Base-by-base conservation (phyloP, 345 rosid species). In the Nasturtium officinale region DNA sequence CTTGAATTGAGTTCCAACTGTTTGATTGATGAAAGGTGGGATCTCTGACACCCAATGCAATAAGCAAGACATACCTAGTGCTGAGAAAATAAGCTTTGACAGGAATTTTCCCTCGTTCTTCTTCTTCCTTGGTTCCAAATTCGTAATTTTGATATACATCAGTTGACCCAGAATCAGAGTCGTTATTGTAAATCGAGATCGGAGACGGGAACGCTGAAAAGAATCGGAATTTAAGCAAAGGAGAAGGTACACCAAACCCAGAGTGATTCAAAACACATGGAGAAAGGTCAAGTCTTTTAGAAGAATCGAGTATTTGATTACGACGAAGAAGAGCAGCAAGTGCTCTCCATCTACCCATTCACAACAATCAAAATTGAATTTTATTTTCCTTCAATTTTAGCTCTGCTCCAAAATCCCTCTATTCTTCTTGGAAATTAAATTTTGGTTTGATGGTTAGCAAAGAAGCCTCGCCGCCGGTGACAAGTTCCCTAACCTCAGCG, bases 61-160 rank as follows among this genome's bases (percentile, higher is more conserved):
- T 46, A 47, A 2, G 29, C 37, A 21, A 38, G 60, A 46, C 69
- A 40, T 58, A 93, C 97, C 97, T 86, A 73, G 98, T 90, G 46
- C 85, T 89, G 16, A 93, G 90, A 70, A 93, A 89, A 72, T 83
- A 90, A 11, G 97, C 89, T 81, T 87, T 90, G 52, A 90, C 76
- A 30, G 98, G 92, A 57, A 93, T 90, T 71, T 83, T 92, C 18
- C 85, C 88, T 11, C 51, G 28, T 13, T 86, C 87, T 56, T 87
- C 90, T 17, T 86, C 90, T 52, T 86, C 96, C 33, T 73, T 30
- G 0, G 82, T 79, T 47, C 74, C 85, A 55, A 80, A 63, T 1
- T 62, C 79, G 43, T 77, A 77, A 63, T 30, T 72, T 6, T 42
- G 83, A 52, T 63, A 75, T 2, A 73, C 78, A 68, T 86, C 91